Conservation (phyloP, 768 basidiomycete genomes). For the Suillus weaverae region DNA sequence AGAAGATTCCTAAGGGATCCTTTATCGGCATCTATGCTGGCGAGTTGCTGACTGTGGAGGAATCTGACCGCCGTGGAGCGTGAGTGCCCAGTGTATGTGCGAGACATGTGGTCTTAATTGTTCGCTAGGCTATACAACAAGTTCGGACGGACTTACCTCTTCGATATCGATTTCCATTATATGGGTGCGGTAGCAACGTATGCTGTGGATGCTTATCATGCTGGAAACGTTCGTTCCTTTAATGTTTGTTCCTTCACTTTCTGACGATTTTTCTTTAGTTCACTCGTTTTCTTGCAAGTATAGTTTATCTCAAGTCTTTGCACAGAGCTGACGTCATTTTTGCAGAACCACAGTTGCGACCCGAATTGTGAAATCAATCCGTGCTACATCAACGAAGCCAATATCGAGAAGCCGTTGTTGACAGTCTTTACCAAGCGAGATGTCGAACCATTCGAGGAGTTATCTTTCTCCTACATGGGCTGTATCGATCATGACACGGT, state of each 20-base stretch:
- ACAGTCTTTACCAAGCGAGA: slow-evolving; percentile 66
- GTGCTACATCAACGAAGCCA: slow-evolving; percentile 77
- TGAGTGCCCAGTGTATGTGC: slow-evolving; percentile 35
- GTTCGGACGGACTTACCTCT: slow-evolving; percentile 76
- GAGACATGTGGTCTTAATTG: slow-evolving; percentile 1
- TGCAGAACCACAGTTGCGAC: slow-evolving; percentile 88
- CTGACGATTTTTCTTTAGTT: slow-evolving; percentile 50
- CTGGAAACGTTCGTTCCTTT: slow-evolving; percentile 65
- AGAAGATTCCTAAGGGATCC: slow-evolving; percentile 64
- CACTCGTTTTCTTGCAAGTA: slow-evolving; percentile 81
- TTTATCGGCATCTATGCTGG: slow-evolving; percentile 87
- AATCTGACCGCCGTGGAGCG: slow-evolving; percentile 67
- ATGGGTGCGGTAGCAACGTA: slow-evolving; percentile 48
- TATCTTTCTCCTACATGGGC: slow-evolving; percentile 77
- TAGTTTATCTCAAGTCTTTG: background rate
- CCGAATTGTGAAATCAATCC: slow-evolving; percentile 77
- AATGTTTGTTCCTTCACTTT: background rate
- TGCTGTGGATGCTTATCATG: slow-evolving; percentile 85
- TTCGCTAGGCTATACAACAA: slow-evolving; percentile 64
- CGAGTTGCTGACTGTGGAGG: slow-evolving; percentile 71
- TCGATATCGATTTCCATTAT: slow-evolving; percentile 79
- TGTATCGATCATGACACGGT: slow-evolving; percentile 40
- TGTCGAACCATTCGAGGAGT: slow-evolving; percentile 64
- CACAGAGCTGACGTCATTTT: background rate
- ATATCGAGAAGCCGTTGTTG: slow-evolving; percentile 67